Evolutionary conservation across 371 early-diverging fungal species (phyloP), one percentile per base, ranked within the genome.

Genomic region (Mucor plumbeus): DNA sequence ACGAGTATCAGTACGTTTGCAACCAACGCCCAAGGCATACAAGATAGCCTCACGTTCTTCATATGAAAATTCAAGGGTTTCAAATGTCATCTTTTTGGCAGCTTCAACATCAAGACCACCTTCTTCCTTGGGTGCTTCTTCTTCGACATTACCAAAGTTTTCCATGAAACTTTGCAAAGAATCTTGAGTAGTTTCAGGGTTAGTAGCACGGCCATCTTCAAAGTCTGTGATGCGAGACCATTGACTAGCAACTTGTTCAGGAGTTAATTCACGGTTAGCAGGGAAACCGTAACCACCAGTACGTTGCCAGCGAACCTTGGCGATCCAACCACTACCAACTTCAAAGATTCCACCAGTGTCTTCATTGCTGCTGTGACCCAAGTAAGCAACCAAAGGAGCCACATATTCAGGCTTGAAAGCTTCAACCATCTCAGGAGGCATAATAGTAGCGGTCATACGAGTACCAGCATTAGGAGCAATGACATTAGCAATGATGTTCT

Each of bases 401-500:
- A 97, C 92, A 83, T 92, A 96, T 71, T 98, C 97, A 69, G 99
- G 99, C 86, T 97, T 97, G 68, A 99, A 87, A 15, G 92, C 90
- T n/a, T 91, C 93, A 39, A 98, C 88, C 81, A 98, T 89, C 60
- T 97, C 98, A 55, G 94, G 93, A 58, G 98, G 98, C 90, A 98
- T 89, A 59, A 97, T 89, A 56, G 96, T 94, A 70, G 94, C 99
- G 15, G 98, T 98, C 96, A 99, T 97, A 68, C 97, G 90, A n/a
- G 97, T 95, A 40, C 95, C 98, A 39, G 99, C 99, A 71, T 95
- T 90, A 62, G 99, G 99, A 40, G 98, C 99, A 81, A 99, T 96
- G 67, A 93, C 92, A 83, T 99, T 99, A 77, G 76, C 73, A 69
- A 86, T 79, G 55, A 98, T 95, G 79, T 96, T 95, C 83, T 97